phyloP scores from a whole-genome alignment of 2,329 filamentous ascomycete genomes.

The Elsinoe fawcettii region DNA sequence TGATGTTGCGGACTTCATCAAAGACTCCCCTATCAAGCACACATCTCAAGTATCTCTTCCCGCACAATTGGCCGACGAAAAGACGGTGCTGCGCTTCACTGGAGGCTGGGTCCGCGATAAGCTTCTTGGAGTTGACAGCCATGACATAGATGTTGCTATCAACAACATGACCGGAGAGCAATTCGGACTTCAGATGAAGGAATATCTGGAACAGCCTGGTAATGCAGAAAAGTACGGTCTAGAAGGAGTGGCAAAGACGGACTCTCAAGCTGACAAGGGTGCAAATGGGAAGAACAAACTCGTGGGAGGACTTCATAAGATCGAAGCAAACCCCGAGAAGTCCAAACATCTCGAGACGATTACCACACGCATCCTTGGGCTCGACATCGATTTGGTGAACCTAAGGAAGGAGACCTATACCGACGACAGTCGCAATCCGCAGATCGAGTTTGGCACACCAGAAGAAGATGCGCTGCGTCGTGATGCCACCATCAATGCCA shows the following conservation, averaged over 20 bases:
- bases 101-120: slow-evolving; percentile 86
- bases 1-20: slow-evolving; percentile 68
- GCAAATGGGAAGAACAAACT: slow-evolving; percentile 45
- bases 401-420: slow-evolving; percentile 84
- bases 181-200: slow-evolving; percentile 62
- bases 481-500: slow-evolving; percentile 88
- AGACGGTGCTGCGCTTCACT: slow-evolving; percentile 62
- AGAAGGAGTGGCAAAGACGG: slow-evolving; percentile 30
- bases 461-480: slow-evolving; percentile 81
- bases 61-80: slow-evolving; percentile 38
- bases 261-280: slow-evolving; percentile 34
- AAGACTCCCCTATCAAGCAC: slow-evolving; percentile 33
- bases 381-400: slow-evolving; percentile 93
- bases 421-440: slow-evolving; percentile 80
- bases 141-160: slow-evolving; percentile 81
- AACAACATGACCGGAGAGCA: slow-evolving; percentile 75
- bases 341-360: slow-evolving; percentile 93
- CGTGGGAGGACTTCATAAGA: slow-evolving; percentile 74
- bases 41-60: slow-evolving; percentile 33
- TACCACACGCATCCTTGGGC: slow-evolving; percentile 73
- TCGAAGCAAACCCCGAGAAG: slow-evolving; percentile 87
- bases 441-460: slow-evolving; percentile 89
- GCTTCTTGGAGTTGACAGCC: slow-evolving; percentile 60
- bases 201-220: slow-evolving; percentile 56
- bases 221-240: slow-evolving; percentile 55